Evolutionary conservation across 345 rosid genomes (phyloP).

Genomic region (Triadica sebifera): DNA sequence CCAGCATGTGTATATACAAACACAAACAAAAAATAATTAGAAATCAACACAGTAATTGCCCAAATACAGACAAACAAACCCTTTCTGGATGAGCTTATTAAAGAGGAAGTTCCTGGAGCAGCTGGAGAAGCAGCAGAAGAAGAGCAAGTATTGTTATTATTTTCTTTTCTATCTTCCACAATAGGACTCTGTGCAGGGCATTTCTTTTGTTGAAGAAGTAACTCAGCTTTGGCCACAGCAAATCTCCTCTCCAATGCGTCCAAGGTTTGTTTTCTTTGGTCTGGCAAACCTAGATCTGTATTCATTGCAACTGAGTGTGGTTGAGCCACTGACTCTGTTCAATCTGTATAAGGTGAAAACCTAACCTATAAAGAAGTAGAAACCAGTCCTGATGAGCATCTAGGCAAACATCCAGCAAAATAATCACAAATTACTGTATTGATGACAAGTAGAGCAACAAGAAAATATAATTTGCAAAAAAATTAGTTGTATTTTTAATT

Average conservation of each 20-base stretch:
- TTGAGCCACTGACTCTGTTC: neutral
- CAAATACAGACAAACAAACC: constrained; percentile 26
- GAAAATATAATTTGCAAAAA: too few species aligned
- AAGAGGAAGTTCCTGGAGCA: constrained; percentile 22
- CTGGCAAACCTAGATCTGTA: constrained; percentile 18
- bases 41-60: neutral
- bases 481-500: too few species aligned
- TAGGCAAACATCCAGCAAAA: neutral
- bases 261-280: constrained; percentile 46
- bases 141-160: constrained; percentile 2
- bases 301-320: constrained; percentile 4
- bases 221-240: constrained; percentile 54
- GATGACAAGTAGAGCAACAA: neutral
- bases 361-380: neutral
- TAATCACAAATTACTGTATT: neutral
- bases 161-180: constrained; percentile 20
- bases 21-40: neutral
- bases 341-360: too few species aligned
- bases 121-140: neutral
- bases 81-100: constrained; percentile 26
- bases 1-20: neutral
- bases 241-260: constrained; percentile 63
- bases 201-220: constrained; percentile 47
- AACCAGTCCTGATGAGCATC: neutral
- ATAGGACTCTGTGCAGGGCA: constrained; percentile 20